Conservation (phyloP, 2,329 filamentous ascomycete species). For the Fusarium verticillioides region DNA sequence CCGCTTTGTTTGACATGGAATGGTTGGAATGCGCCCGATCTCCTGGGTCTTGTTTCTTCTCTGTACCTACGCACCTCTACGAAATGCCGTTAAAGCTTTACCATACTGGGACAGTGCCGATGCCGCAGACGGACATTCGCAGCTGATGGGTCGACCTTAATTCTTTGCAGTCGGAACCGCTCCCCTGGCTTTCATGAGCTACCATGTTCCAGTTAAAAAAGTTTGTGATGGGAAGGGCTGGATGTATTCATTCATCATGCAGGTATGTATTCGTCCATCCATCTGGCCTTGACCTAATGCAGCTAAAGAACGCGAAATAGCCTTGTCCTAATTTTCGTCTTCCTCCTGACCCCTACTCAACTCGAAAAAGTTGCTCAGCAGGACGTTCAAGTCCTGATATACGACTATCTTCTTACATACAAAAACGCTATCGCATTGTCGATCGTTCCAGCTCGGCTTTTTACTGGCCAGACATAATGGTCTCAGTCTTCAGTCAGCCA, state of each 20-base stretch:
- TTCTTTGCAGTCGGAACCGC: slow-evolving; percentile 33
- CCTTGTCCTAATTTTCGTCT: slow-evolving; percentile 7
- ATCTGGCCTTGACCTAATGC: slow-evolving; percentile 30
- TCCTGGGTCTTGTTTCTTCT: slow-evolving; percentile 35
- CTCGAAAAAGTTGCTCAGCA: not conserved
- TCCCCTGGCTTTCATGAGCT: slow-evolving; percentile 23
- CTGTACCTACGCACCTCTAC: slow-evolving; percentile 1
- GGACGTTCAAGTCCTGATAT: not conserved
- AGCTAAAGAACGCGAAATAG: slow-evolving; percentile 40
- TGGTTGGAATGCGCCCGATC: slow-evolving; percentile 32
- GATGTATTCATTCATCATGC: not conserved
- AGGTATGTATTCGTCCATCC: not conserved
- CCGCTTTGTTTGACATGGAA: slow-evolving; percentile 33
- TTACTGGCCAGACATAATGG: not conserved
- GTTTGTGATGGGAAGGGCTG: not conserved
- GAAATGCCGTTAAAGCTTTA: slow-evolving; percentile 35
- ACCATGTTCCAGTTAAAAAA: slow-evolving; percentile 8
- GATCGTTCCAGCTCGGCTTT: slow-evolving; percentile 16
- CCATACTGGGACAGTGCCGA: slow-evolving; percentile 35
- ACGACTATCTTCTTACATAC: not conserved
- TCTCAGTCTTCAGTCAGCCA: slow-evolving; percentile 9
- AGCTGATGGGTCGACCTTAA: slow-evolving; percentile 28
- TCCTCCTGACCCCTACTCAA: slow-evolving; percentile 13
- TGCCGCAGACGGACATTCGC: slow-evolving; percentile 30
- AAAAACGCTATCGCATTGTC: slow-evolving; percentile 8